phyloP scores from a whole-genome alignment of 306 rosid genomes.

The Rosa chinensis region DNA sequence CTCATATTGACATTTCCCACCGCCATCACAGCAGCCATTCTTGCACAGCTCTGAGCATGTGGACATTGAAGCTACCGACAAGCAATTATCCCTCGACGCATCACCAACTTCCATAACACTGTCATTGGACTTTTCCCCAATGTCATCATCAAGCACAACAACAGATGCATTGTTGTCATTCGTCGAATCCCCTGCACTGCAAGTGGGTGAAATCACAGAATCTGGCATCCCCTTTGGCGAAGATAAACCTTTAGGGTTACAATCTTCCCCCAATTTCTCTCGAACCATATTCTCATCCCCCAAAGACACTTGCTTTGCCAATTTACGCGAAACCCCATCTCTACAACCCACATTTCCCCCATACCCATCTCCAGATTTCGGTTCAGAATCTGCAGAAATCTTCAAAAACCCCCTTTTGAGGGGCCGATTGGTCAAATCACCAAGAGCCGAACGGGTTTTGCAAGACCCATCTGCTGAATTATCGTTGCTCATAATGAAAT shows the following conservation, averaged over 20 bases:
- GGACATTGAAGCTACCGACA: slow-evolving; percentile 17
- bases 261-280: slow-evolving; percentile 27
- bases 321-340: slow-evolving; percentile 22
- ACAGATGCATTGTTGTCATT: slow-evolving; percentile 19
- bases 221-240: slow-evolving; percentile 27
- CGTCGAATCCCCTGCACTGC: slow-evolving; percentile 23
- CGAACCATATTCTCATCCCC: slow-evolving; percentile 29
- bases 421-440: slow-evolving; percentile 59
- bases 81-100: slow-evolving; percentile 29
- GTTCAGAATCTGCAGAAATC: slow-evolving; percentile 33
- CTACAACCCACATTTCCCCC: slow-evolving; percentile 12
- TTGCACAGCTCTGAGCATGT: slow-evolving; percentile 13
- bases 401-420: slow-evolving; percentile 49
- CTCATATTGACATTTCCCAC: slow-evolving; percentile 24
- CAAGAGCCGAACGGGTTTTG: slow-evolving; percentile 51
- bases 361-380: slow-evolving; percentile 32
- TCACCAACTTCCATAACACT: slow-evolving; percentile 26
- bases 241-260: slow-evolving; percentile 15
- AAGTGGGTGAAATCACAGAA: slow-evolving; percentile 24
- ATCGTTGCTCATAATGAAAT: slow-evolving; percentile 46
- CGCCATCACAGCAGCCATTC: slow-evolving; percentile 18
- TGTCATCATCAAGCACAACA: background rate
- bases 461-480: slow-evolving; percentile 32
- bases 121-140: slow-evolving; percentile 13
- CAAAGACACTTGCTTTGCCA: slow-evolving; percentile 36